phyloP scores from a whole-genome alignment of 1,139 yeast species.

The Ogataea hybrid region DNA sequence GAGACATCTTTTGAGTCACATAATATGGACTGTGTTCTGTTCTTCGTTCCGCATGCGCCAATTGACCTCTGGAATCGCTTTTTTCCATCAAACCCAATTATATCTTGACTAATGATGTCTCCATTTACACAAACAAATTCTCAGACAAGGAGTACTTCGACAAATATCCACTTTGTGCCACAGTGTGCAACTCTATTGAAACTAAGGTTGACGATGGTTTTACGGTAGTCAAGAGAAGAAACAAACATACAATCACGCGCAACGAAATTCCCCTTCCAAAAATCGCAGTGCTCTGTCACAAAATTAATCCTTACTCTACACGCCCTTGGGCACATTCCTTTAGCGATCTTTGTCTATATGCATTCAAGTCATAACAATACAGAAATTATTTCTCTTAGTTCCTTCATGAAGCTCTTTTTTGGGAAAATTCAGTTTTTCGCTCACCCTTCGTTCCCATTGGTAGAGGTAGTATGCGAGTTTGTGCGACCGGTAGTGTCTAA shows the following conservation, averaged over 20 bases:
- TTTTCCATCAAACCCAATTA: constrained; percentile 36
- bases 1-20: constrained; percentile 22
- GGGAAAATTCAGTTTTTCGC: constrained; percentile 20
- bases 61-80: constrained; percentile 41
- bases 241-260: neutral
- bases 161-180: constrained; percentile 39
- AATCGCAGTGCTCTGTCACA: constrained; percentile 6
- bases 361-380: constrained; percentile 35
- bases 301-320: constrained; percentile 10
- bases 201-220: constrained; percentile 33
- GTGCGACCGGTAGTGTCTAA: constrained; percentile 55
- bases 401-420: constrained; percentile 55
- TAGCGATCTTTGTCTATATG: constrained; percentile 24
- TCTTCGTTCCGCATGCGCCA: constrained; percentile 55
- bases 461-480: constrained; percentile 81
- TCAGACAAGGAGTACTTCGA: constrained; percentile 38
- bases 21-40: constrained; percentile 24
- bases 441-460: constrained; percentile 37
- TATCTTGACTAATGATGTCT: constrained; percentile 46
- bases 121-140: constrained; percentile 43
- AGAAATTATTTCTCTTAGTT: constrained; percentile 60
- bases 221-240: constrained; percentile 29
- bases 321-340: constrained; percentile 26
- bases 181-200: constrained; percentile 18
- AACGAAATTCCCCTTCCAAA: neutral